These are phyloP conservation scores for Casaregolazyma suthepensis DNA, from an alignment of 1,139 yeast genomes.

Conservation along the genomic window DNA sequence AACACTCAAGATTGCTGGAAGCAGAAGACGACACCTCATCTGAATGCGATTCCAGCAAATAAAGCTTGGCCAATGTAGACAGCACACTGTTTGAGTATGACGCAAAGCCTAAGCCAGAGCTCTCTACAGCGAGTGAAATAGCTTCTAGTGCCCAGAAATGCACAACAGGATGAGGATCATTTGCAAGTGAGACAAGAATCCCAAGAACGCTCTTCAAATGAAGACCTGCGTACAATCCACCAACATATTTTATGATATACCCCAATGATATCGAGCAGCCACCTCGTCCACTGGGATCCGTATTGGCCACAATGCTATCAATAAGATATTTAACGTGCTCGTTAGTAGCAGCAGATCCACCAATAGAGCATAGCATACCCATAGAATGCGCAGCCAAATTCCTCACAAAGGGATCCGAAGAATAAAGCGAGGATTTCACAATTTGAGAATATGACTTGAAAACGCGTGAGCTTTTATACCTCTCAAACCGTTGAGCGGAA, in stretches of 20 bases:
- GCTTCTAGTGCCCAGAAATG: constrained; percentile 68
- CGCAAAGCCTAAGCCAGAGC: constrained; percentile 47
- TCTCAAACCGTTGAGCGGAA: constrained; percentile 9
- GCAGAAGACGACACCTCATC: constrained; percentile 39
- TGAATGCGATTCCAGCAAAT: constrained; percentile 52
- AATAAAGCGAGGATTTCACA: constrained; percentile 42
- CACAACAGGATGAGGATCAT: constrained; percentile 82
- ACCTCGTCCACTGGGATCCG: constrained; percentile 62
- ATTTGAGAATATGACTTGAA: constrained; percentile 52
- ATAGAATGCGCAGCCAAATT: constrained; percentile 58
- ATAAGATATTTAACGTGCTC: constrained; percentile 51
- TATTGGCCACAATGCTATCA: constrained; percentile 54
- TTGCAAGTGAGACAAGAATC: constrained; percentile 53
- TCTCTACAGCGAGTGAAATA: constrained; percentile 48
- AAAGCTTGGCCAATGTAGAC: constrained; percentile 41
- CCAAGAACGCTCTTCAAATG: constrained; percentile 45
- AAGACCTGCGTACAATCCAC: constrained; percentile 37
- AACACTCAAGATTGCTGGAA: constrained; percentile 43
- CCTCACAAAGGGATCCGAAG: constrained; percentile 31
- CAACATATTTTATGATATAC: constrained; percentile 46
- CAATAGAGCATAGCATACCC: constrained; percentile 52
- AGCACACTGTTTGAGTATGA: constrained; percentile 42
- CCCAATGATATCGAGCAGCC: constrained; percentile 57
- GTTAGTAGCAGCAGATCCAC: constrained; percentile 35
- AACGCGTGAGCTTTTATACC: constrained; percentile 29